Base-by-base conservation (phyloP, 345 rosid genomes). In the Diplotaxis tenuifolia region DNA sequence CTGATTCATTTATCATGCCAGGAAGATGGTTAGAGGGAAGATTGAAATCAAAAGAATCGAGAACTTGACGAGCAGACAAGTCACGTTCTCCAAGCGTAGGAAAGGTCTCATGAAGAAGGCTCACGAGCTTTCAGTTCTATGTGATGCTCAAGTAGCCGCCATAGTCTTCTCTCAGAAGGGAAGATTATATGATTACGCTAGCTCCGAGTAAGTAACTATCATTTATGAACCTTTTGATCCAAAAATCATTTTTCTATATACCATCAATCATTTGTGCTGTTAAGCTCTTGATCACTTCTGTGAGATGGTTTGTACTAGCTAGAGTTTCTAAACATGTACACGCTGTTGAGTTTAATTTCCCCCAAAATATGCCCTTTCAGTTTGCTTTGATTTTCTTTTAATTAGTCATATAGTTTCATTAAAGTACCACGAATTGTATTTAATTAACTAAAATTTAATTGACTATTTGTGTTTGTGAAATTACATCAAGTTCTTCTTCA, bases 41-140 rank as follows among this genome's bases (percentile, higher is more conserved):
- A 55, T 81, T 45, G 53, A 86, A 67, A 78, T 86, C 73, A 84
- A 61, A 69, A 76, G 73, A 71, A 86, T 86, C 34, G 89, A 86
- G 77, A 77, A 82, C 65, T 23, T 53, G 11, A 64, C 83, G 6
- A 82, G 86, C 79, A 68, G 89, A 62, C 89, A 84, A 73, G 89
- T 83, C 70, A 79, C 89, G 11, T 86, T 86, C 65, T 82, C 83
- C 2, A 86, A 86, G 72, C 78, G 89, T 27, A 79, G 83, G 73
- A 84, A 45, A 20, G 89, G 89, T 54, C 77, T 86, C 36, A 11
- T 86, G 68, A 86, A 86, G 87, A 86, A 86, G 67, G 87, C 89
- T 67, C 62, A 50, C 47, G 89, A 86, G 86, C 81, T 86, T 50
- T 84, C 89, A 5, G 82, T 55, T 55, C 31, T 55, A 55, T 55